Evolutionary conservation across 768 basidiomycete species (phyloP), one percentile per base, ranked within the genome.

Genomic region (Kwoniella sp.): DNA sequence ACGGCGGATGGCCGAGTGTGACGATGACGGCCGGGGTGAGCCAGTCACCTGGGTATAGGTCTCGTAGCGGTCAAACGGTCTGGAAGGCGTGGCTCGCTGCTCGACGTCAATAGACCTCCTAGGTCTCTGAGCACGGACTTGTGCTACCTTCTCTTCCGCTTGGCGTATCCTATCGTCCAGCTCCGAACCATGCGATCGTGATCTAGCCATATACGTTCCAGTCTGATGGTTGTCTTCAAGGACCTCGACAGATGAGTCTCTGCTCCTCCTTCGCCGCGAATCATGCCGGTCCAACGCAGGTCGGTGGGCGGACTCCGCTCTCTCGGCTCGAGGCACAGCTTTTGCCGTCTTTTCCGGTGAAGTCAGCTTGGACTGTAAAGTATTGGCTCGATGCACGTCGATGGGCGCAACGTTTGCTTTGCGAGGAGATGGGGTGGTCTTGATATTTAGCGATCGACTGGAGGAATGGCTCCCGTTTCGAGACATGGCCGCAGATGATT

Each of bases 131-230:
- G 25, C 15, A 28, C 46, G 26, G n/a, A 32, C 46, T 43, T 43
- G 33, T 14, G 39, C 32, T 28, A 59, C 47, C 15, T 41, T 31
- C 27, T 59, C 57, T 40, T 59, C 57, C 3, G 57, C 57, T 29
- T 50, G 47, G 0, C 52, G 32, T 25, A 59, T 59, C 29, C 43
- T 44, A 7, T 59, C 46, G 28, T 59, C 57, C 37, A 59, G 19
- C 22, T 54, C 45, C 27, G 52, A 46, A 3, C 52, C 52, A 31
- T 46, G 46, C 14, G 52, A 54, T 33, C 20, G 31, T 8, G 34
- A 38, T 32, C 42, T 49, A 26, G 48, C 29, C 48, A 50, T 33
- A 7, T 12, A 7, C 9, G 20, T 27, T 12, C 28, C 33, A 31
- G 2, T 40, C n/a, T 8, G 3, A 14, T 28, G 28, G 15, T 27